phyloP scores from a whole-genome alignment of 148 eudicot species.

The Rhododendron molle region DNA sequence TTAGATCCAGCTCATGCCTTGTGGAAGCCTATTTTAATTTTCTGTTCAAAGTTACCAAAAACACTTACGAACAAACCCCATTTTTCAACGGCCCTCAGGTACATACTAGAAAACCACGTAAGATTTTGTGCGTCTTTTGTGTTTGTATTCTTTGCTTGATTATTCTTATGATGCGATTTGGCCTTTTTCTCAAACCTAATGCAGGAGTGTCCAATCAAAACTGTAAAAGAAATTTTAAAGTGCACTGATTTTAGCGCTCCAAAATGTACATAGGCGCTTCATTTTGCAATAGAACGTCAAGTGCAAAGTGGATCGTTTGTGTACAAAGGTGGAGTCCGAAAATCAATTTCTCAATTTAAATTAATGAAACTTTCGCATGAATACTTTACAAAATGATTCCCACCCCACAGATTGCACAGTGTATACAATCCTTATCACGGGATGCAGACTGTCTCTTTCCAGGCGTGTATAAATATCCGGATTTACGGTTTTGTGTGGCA shows the following conservation, averaged over 20 bases:
- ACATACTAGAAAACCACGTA: neutral
- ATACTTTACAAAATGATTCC: neutral
- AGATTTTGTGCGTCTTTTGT: neutral
- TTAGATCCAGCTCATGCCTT: neutral
- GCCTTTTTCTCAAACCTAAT: neutral
- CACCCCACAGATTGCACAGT: neutral
- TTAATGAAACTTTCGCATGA: no score
- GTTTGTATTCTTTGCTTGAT: no score
- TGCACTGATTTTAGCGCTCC: no score
- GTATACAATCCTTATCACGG: neutral
- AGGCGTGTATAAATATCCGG: neutral
- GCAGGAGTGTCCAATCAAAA: neutral
- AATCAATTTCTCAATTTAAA: no score
- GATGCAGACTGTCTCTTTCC: neutral
- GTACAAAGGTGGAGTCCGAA: rapidly evolving
- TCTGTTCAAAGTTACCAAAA: neutral
- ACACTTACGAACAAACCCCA: neutral
- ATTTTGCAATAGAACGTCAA: no score
- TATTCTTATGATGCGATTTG: neutral
- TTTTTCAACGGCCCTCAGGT: neutral
- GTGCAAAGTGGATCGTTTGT: no score
- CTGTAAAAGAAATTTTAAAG: no score
- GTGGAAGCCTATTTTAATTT: neutral
- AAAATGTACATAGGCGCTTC: no score
- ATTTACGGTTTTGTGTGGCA: neutral